phyloP scores from a whole-genome alignment of 2,329 filamentous ascomycete species.

The Fusarium odoratissimum region DNA sequence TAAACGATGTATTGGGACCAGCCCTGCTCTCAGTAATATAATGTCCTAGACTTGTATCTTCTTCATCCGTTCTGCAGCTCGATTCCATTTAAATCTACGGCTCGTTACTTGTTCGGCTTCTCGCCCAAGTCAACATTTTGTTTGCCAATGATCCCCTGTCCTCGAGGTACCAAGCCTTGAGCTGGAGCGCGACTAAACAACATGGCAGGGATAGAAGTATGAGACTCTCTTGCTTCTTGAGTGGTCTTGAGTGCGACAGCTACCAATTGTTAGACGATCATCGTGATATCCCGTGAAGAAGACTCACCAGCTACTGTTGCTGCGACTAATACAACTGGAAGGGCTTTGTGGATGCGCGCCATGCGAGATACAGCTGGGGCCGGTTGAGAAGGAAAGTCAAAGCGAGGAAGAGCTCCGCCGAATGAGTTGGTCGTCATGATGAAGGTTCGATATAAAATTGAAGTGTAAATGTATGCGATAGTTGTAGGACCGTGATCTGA shows the following conservation, averaged over 20 bases:
- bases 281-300: rapidly evolving
- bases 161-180: constrained; percentile 12
- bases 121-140: background rate
- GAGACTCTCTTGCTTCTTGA: constrained; percentile 3
- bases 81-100: background rate
- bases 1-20: background rate
- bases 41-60: background rate
- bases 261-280: background rate
- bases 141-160: constrained; percentile 8
- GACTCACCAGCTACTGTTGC: constrained; percentile 23
- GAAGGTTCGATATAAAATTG: background rate
- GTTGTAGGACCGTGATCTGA: background rate
- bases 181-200: background rate
- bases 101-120: constrained; percentile 8
- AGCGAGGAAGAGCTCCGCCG: constrained; percentile 37
- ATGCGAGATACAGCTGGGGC: constrained; percentile 25
- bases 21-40: background rate
- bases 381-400: constrained; percentile 31
- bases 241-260: constrained; percentile 29
- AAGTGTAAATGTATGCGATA: background rate
- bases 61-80: rapidly evolving
- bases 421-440: constrained; percentile 40
- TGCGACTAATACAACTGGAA: constrained; percentile 22
- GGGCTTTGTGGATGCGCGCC: constrained; percentile 29
- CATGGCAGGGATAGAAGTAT: background rate